A percentile compares a stretch with the other conserved stretches of the same genome.
Evolutionary conservation across 441 rosid genomes (phyloP).

Genomic region (Isatis lusitanica): DNA sequence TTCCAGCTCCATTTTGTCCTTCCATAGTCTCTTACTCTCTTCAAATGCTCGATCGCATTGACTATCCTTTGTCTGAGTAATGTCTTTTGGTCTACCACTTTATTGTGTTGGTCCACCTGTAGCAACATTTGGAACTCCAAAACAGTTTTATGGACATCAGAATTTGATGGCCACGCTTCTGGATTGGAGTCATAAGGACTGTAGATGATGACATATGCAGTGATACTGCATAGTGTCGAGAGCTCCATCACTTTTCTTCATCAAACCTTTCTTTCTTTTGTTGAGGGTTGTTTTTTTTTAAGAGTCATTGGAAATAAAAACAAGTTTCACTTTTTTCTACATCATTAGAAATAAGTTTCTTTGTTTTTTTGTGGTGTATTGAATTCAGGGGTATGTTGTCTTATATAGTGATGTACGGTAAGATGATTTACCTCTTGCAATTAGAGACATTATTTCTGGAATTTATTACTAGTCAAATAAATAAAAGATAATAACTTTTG

Average conservation of each 20-base stretch:
- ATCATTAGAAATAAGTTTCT: constrained; percentile 33
- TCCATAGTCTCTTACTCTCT: constrained; percentile 42
- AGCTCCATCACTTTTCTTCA: constrained; percentile 66
- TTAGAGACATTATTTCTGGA: no score
- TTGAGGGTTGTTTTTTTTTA: constrained; percentile 58
- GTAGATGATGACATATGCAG: constrained; percentile 51
- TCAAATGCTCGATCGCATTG: constrained; percentile 41
- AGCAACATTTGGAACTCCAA: constrained; percentile 45
- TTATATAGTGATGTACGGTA: constrained; percentile 7
- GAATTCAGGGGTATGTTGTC: neutral
- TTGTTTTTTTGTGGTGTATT: neutral
- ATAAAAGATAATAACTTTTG: neutral
- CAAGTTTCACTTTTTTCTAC: constrained; percentile 68
- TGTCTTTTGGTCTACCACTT: constrained; percentile 38
- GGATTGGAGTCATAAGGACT: constrained; percentile 51
- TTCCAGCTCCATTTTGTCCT: constrained; percentile 52
- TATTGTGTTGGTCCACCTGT: constrained; percentile 55
- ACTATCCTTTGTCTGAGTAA: constrained; percentile 32
- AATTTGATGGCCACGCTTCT: constrained; percentile 55
- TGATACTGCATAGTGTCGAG: constrained; percentile 51
- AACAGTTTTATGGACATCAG: constrained; percentile 39
- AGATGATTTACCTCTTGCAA: neutral
- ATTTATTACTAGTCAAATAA: neutral
- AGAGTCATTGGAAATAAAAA: constrained; percentile 48
- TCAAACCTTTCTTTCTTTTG: constrained; percentile 55